Evolutionary conservation across 2,329 filamentous ascomycete genomes (phyloP), one percentile per base, ranked within the genome.

Genomic region (Pseudogymnoascus sp.): DNA sequence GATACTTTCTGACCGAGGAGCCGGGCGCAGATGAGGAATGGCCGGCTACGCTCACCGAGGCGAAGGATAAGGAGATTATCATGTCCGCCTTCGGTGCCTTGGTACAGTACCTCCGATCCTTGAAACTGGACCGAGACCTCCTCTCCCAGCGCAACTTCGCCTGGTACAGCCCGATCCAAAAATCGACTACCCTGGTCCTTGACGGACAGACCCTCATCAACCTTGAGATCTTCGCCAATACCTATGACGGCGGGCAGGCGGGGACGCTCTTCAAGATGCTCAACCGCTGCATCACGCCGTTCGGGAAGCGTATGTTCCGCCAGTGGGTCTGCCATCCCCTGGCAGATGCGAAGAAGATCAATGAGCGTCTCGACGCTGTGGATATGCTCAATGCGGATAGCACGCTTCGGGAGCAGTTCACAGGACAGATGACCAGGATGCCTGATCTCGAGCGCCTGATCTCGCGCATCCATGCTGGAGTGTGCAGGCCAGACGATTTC

Each of bases 311-410:
- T 10, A 86, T 96, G 75, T 92, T 99, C 75, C 89, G 93, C 63
- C 92, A 96, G 75, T 99, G 95, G 95, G 89, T 99, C 2, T 98
- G 93, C 71, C 95, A 99, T 75, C 95, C 95, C 2, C 81, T 99
- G 13, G 92, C 92, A 74, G 90, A 96, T 76, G 87, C 90, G 5
- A 79, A 82, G 39, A 92, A 90, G 73, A 97, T 99, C 79, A 96
- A 98, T 71, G 92, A 96, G 68, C 86, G 95, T 5, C 80, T 99
- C 10, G 93, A 99, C 77, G 95, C 95, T 4, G 92, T 99, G 4
- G 95, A 98, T 71, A 87, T 93, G 71, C 80, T 99, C 45, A 97
- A 97, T 70, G 88, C 89, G 0, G 92, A 98, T 73, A 83, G 84
- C 0, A 86, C 82, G 23, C 81, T 96, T 28, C 90, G 91, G 63